Evolutionary conservation across 2,329 filamentous ascomycete genomes (phyloP).

Genomic region (Calonectria pteridis): DNA sequence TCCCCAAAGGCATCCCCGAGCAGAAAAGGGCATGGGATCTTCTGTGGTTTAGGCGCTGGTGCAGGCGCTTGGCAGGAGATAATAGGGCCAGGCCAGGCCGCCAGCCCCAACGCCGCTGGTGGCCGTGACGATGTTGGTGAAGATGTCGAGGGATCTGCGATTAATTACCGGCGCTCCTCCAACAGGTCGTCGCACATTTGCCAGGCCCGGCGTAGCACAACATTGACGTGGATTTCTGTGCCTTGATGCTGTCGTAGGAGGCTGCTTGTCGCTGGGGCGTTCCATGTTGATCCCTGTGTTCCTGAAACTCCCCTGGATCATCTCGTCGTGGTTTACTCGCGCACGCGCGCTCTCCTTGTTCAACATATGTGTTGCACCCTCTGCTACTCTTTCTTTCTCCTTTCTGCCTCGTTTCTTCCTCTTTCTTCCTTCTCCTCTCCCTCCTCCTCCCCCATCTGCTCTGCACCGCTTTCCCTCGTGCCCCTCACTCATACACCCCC

Average conservation of each 20-base stretch:
- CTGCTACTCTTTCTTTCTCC: conserved; percentile 17
- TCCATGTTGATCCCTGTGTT: conserved; percentile 44
- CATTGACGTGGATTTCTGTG: conserved; percentile 20
- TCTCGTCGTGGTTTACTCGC: conserved; percentile 19
- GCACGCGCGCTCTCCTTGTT: conserved; percentile 10
- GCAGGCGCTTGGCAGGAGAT: conserved; percentile 2
- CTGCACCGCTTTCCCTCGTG: conserved; percentile 16
- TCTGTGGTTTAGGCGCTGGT: conserved; percentile 5
- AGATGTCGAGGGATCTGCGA: conserved; percentile 20
- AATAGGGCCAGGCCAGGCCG: neutral
- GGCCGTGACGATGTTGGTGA: neutral
- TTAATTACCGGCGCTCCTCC: conserved; percentile 10
- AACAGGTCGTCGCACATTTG: conserved; percentile 1
- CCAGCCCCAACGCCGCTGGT: neutral
- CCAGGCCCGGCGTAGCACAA: conserved; percentile 4
- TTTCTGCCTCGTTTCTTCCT: conserved; percentile 28
- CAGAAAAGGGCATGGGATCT: conserved; percentile 3
- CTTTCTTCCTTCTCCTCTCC: conserved; percentile 22
- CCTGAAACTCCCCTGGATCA: conserved; percentile 47
- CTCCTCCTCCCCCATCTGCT: conserved; percentile 14
- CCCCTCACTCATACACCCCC: conserved; percentile 14
- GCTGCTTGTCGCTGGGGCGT: conserved; percentile 29
- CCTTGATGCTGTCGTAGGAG: conserved; percentile 19
- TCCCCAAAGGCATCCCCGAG: neutral
- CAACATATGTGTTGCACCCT: conserved; percentile 18